A percentile compares a stretch with the other conserved stretches of the same genome.
Conservation (phyloP, 2,329 filamentous ascomycete genomes). For the Stagonosporopsis rhizophila region DNA sequence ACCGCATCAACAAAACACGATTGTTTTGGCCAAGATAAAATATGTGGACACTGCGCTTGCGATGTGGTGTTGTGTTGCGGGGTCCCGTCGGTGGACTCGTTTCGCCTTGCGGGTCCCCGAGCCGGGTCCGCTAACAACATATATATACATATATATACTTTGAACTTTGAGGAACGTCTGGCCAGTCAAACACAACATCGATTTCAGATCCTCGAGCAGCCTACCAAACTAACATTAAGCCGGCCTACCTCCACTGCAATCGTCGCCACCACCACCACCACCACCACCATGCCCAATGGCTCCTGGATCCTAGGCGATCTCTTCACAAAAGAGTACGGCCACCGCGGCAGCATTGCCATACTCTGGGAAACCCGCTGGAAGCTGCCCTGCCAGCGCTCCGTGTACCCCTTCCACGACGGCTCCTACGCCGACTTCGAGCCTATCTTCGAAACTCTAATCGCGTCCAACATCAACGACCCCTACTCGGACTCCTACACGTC, state of each 20-base stretch:
- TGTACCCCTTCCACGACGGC: conserved; percentile 79
- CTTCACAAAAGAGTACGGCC: conserved; percentile 48
- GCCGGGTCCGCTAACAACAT: conserved; percentile 32
- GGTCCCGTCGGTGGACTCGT: conserved; percentile 22
- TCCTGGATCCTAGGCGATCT: conserved; percentile 48
- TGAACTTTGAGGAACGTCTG: background rate
- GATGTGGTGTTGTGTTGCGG: conserved; percentile 15
- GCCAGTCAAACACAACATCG: background rate
- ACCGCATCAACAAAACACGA: conserved; percentile 9
- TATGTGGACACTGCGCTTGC: background rate
- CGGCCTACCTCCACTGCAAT: no score
- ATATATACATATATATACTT: conserved; percentile 7
- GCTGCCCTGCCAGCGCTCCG: conserved; percentile 50
- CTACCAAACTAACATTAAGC: background rate
- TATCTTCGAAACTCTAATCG: conserved; percentile 51
- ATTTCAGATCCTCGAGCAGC: background rate
- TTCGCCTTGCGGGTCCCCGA: conserved; percentile 10
- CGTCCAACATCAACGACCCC: conserved; percentile 70
- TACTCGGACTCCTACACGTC: conserved; percentile 69
- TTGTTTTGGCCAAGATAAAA: conserved; percentile 3
- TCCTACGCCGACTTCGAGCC: conserved; percentile 72
- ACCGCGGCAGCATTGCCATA: conserved; percentile 41
- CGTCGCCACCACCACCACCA: background rate
- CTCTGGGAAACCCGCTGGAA: conserved; percentile 47
- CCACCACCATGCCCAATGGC: conserved; percentile 33